A percentile compares a stretch with the other conserved stretches of the same genome.
Conservation (phyloP, 148 eudicot genomes). For the Rheum nobile region DNA sequence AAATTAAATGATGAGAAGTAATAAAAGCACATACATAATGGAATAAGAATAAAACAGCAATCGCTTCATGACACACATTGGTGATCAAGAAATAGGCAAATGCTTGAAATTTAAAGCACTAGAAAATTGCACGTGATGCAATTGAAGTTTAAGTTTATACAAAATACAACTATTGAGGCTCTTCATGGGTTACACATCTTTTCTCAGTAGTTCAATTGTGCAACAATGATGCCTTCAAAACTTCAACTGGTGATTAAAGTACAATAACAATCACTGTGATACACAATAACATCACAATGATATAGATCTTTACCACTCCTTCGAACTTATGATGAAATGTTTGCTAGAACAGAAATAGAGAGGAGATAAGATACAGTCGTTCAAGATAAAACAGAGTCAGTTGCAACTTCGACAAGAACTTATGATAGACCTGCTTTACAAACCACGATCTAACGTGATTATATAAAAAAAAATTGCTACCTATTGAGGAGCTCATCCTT, state of each 20-base stretch:
- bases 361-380: too few species aligned
- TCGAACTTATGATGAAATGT: background rate
- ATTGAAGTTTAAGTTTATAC: background rate
- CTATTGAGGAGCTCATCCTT: background rate
- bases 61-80: too few species aligned
- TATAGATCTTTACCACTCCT: background rate
- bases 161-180: background rate
- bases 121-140: background rate
- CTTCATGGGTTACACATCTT: background rate
- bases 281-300: background rate
- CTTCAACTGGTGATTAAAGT: too few species aligned
- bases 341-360: too few species aligned
- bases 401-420: background rate
- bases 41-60: too few species aligned
- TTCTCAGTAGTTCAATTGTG: background rate
- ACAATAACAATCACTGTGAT: background rate
- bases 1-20: too few species aligned
- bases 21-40: too few species aligned
- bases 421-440: background rate
- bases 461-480: background rate
- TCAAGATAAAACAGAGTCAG: background rate
- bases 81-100: too few species aligned
- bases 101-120: background rate
- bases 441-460: background rate
- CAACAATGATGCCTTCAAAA: background rate